phyloP scores from a whole-genome alignment of 768 basidiomycete genomes.

The Daedaleopsis sinensis region DNA sequence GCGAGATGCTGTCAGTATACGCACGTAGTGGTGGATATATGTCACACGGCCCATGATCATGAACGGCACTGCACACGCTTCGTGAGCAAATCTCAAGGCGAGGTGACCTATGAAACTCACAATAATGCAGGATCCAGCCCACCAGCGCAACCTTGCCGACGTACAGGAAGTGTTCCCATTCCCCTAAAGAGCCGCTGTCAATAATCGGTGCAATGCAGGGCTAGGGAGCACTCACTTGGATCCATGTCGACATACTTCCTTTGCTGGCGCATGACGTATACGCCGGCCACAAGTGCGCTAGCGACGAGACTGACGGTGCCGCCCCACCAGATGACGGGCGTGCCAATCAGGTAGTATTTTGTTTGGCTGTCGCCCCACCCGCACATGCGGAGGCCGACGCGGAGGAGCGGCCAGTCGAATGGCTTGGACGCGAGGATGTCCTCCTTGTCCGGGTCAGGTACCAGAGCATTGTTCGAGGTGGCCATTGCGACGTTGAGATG shows the following conservation, averaged over 20 bases:
- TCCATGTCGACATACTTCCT: slow-evolving; percentile 93
- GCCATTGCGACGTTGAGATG: slow-evolving; percentile 99
- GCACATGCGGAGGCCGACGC: slow-evolving; percentile 93
- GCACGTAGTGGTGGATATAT: slow-evolving; percentile 93
- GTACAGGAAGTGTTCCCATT: slow-evolving; percentile 95
- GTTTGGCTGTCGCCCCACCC: slow-evolving; percentile 88
- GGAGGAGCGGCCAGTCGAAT: slow-evolving; percentile 91
- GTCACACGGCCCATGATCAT: slow-evolving; percentile 97
- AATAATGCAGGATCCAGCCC: slow-evolving; percentile 91
- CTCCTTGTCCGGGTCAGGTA: slow-evolving; percentile 98
- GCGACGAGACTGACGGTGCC: slow-evolving; percentile 66
- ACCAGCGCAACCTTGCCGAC: slow-evolving; percentile 89
- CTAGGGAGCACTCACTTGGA: slow-evolving; percentile 55
- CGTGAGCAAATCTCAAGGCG: not conserved
- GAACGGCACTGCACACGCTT: slow-evolving; percentile 74
- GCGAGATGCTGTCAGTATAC: slow-evolving; percentile 32
- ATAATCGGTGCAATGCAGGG: not conserved
- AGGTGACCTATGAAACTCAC: slow-evolving; percentile 47
- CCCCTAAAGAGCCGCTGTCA: slow-evolving; percentile 48
- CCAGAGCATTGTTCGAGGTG: slow-evolving; percentile 98
- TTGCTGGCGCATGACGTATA: slow-evolving; percentile 83
- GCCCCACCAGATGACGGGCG: slow-evolving; percentile 93
- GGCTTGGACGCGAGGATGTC: slow-evolving; percentile 95
- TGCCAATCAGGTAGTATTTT: slow-evolving; percentile 94
- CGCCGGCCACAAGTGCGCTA: slow-evolving; percentile 51